Base-by-base conservation (phyloP, 2,329 filamentous ascomycete species). In the Colletotrichum gigasporum region DNA sequence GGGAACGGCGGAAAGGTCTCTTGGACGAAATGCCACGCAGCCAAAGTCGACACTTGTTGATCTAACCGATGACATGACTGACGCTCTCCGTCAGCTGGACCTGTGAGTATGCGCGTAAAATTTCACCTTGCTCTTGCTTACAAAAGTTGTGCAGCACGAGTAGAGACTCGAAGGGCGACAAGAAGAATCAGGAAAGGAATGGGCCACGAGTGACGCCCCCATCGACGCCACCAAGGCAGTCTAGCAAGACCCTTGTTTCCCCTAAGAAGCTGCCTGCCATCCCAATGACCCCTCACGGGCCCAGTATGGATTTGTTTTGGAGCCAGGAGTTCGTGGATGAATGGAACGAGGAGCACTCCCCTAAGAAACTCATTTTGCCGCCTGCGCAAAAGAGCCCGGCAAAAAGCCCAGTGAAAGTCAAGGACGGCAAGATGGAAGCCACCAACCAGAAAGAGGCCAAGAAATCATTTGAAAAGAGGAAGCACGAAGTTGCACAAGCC, bases 341-440 rank as follows among this genome's bases (percentile, higher is more conserved):
- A 42, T 90, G 87, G 87, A 88, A 90, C 65, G 87, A 90, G 44
- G 79, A 86, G 55, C 84, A 89, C 71, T 87, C 85, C 1, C 85
- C 86, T 1, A 77, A 73, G 12, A 85, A 84, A 64, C 69, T 74
- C 5, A 55, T 75, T 1, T 69, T 77, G n/a, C 70, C 72, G 6
- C 69, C 74, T 0, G 61, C 68, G 2, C 67, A 41, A 7, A 64
- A 24, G 20, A 69, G 42, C 34, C 63, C 68, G 0, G 42, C 45
- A 18, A 78, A 75, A 39, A 73, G 66, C 45, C 68, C 70, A 1
- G 60, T 37, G 16, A 75, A 78, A 67, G 26, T 44, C 12, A 63
- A 24, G 20, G 41, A 20, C 5, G 63, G 67, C 32, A 63, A 47
- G 65, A 67, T 67, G 50, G 70, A 66, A 16, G 66, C 66, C 65